Base-by-base conservation (phyloP, 495 filamentous ascomycete genomes). In the Acidomyces sp. region DNA sequence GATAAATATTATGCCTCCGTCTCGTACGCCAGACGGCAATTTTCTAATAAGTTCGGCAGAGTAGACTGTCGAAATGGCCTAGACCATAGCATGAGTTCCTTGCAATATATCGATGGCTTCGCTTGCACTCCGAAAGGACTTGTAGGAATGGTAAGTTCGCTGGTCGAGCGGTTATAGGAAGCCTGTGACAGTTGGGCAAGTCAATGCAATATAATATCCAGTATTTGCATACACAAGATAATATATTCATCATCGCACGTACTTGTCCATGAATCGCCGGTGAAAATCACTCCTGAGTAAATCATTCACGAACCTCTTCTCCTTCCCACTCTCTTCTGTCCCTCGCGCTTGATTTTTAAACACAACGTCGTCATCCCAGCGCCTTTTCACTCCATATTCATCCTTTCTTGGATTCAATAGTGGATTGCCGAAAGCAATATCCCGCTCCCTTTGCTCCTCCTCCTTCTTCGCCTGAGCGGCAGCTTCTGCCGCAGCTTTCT, bases 321-420 rank as follows among this genome's bases (percentile, higher is more conserved):
- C 79, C 64, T 87, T 85, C 34, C 71, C 68, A 63, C 80, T 85
- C 40, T 93, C 85, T 53, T 94, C 90, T 7, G 85, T 94, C 3
- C 90, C 90, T 32, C 92, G 73, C 23, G 87, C 90, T 61, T 96
- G 90, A 61, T 97, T 97, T 67, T 93, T 94, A 64, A 97, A 97
- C 13, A 97, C 85, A n/a, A 97, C 90, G 64, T 97, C 90, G 46
- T 97, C 90, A 51, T 97, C 90, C 90, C 90, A 97, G 55, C 86
- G 73, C 52, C 83, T 64, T 65, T 82, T 85, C 40, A 82, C 68
- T 28, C 74, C 75, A 54, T 80, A 85, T 46, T 84, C 78, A 23
- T 26, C 41, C 24, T 9, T 33, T 43, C 70, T 71, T 0, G 79
- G 56, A 51, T 94, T 95, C 19, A 97, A 68, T 28, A 97, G 62